Conservation (phyloP, 2,329 filamentous ascomycete species). For the Microdochium paspali region DNA sequence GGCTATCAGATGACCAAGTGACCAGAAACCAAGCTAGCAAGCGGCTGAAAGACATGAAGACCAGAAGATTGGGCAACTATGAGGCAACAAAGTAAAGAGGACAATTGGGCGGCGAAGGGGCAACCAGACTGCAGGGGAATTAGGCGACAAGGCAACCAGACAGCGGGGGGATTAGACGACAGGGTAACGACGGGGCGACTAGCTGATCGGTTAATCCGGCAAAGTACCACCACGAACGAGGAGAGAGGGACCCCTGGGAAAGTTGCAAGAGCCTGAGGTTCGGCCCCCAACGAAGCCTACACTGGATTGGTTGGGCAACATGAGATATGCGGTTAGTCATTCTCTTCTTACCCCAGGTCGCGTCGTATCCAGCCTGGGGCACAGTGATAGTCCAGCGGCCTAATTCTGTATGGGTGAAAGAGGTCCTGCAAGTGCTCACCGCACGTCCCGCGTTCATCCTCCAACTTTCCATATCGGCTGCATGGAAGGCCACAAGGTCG, state of each 20-base stretch:
- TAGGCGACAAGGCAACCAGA: background rate
- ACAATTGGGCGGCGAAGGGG: background rate
- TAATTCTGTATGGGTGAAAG: background rate
- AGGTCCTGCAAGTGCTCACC: background rate
- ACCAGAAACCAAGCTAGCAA: too few relatives aligned
- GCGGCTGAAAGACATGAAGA: background rate
- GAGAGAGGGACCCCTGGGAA: background rate
- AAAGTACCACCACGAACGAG: background rate
- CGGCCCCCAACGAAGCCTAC: background rate
- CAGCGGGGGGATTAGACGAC: too few relatives aligned
- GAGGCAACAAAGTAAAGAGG: background rate
- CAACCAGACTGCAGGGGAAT: background rate
- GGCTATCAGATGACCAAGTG: too few relatives aligned
- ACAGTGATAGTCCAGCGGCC: background rate
- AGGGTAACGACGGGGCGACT: background rate
- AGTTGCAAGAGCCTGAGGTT: background rate
- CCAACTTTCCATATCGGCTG: too few relatives aligned
- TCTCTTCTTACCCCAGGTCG: background rate
- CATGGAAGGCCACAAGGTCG: too few relatives aligned
- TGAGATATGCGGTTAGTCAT: background rate
- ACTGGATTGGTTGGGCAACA: background rate
- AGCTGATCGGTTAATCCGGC: background rate
- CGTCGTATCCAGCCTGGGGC: background rate
- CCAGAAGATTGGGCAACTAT: background rate
- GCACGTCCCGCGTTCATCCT: background rate